Base-by-base conservation (phyloP, 140 eudicot species). In the Flaveria floridana region DNA sequence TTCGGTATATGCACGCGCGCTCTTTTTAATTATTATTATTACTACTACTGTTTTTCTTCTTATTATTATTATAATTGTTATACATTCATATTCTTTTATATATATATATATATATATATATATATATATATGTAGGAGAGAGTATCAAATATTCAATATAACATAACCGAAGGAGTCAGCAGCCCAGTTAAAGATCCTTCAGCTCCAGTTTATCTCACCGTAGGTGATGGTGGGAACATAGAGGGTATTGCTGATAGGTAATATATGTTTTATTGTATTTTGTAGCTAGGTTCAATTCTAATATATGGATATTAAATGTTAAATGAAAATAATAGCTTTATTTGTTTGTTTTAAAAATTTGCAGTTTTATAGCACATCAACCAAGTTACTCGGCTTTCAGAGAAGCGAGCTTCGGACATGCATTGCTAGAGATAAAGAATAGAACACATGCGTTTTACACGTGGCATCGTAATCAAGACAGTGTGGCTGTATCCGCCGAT, bases 341-440 rank as follows among this genome's bases (percentile, higher is more conserved):
- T 28, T 28, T 12, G 55, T 14, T 3, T 3, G 16, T 37, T 11
- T n/a, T 74, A 3, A 34, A 16, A 16, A 20, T 41, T 14, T 71
- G 58, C 63, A 86, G 88, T 78, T 83, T 80, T 50, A 74, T 73
- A 55, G 78, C 79, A 44, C 83, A 82, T 34, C 87, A 83, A 68
- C 91, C 91, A 11, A 46, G 65, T 44, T 83, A 83, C 68, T 83
- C 91, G 50, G 86, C 82, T 21, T 86, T 80, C 41, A 69, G 84
- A 20, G 91, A 86, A 80, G 87, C 91, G 0, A 86, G 91, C 77
- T 86, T 81, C 64, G 88, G 90, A 16, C 91, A 86, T 56, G 88
- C 84, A 1, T 34, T 81, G 23, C 82, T 86, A 7, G 85, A 83
- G 76, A 81, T 83, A 28, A 78, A 81, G 80, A 83, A 86, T 50